Evolutionary conservation across 257 asterid genomes (phyloP).

Genomic region (Schizonepeta tenuifolia): DNA sequence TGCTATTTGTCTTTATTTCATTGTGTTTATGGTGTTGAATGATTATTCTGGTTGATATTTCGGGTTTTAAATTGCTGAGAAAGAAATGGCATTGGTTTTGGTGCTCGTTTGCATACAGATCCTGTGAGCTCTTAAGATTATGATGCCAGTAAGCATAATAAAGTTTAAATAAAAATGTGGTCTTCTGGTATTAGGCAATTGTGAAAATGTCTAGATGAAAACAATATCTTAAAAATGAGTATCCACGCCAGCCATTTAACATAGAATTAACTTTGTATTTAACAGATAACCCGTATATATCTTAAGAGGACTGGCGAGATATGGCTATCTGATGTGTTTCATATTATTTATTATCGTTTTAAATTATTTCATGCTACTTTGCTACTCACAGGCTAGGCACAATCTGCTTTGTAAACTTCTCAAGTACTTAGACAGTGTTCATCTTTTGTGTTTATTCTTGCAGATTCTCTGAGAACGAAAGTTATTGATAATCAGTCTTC

Average conservation of each 20-base stretch:
- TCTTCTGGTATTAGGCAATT: slow-evolving; percentile 6
- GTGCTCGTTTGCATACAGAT: slow-evolving; percentile 3
- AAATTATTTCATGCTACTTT: neutral
- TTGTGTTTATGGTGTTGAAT: slow-evolving; percentile 12
- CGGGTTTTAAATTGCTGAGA: neutral
- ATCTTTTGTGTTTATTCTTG: slow-evolving; percentile 34
- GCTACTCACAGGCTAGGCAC: neutral
- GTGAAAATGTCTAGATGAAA: neutral
- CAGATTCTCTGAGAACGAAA: slow-evolving; percentile 50
- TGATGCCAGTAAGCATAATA: neutral
- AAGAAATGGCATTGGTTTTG: neutral
- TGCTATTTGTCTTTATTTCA: neutral
- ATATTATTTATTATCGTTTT: neutral
- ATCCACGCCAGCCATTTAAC: neutral
- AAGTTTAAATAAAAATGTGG: neutral
- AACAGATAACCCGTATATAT: neutral
- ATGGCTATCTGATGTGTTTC: neutral
- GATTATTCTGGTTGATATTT: neutral
- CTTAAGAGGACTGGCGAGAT: neutral
- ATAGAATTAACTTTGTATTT: neutral
- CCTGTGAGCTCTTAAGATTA: neutral
- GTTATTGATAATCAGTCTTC: slow-evolving; percentile 25
- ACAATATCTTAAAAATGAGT: neutral
- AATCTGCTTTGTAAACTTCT: neutral
- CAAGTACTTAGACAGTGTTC: slow-evolving; percentile 13